Conservation (phyloP, 306 rosid species). For the Sechiopsis laciniata region DNA sequence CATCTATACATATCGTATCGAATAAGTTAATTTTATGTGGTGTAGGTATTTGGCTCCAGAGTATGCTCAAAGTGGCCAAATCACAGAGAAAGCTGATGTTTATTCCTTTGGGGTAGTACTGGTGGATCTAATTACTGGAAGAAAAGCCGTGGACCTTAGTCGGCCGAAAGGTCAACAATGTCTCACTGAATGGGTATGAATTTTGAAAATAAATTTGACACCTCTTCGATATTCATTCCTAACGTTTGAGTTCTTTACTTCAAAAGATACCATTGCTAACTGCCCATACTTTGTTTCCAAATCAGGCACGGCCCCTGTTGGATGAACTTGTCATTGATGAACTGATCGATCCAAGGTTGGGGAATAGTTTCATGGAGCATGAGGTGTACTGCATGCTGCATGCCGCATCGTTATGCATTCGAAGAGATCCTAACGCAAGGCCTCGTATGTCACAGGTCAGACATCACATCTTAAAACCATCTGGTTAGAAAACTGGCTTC, state of each 20-base stretch:
- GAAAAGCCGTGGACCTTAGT: slow-evolving; percentile 94
- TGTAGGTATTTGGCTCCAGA: slow-evolving; percentile 95
- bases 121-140: slow-evolving; percentile 86
- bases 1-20: slow-evolving; percentile 19
- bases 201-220: too few species aligned
- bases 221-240: too few species aligned
- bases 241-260: background rate
- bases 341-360: slow-evolving; percentile 83
- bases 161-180: slow-evolving; percentile 96
- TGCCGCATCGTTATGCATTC: slow-evolving; percentile 85
- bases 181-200: slow-evolving; percentile 91
- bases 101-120: slow-evolving; percentile 94
- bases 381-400: slow-evolving; percentile 90
- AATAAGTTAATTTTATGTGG: slow-evolving; percentile 17
- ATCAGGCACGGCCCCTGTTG: slow-evolving; percentile 81
- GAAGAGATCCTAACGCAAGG: slow-evolving; percentile 78
- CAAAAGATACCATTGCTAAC: background rate
- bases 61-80: slow-evolving; percentile 96
- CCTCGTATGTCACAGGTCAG: slow-evolving; percentile 97
- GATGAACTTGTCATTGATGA: slow-evolving; percentile 76
- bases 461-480: slow-evolving; percentile 7
- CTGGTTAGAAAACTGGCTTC: background rate
- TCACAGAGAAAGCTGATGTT: slow-evolving; percentile 95
- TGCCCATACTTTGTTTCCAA: background rate
- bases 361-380: slow-evolving; percentile 51